A percentile compares a stretch with the other conserved stretches of the same genome.
These are phyloP conservation scores for Cryptosporidium andersoni DNA, from an alignment of 169 alveolate genomes.

Conservation along the genomic window DNA sequence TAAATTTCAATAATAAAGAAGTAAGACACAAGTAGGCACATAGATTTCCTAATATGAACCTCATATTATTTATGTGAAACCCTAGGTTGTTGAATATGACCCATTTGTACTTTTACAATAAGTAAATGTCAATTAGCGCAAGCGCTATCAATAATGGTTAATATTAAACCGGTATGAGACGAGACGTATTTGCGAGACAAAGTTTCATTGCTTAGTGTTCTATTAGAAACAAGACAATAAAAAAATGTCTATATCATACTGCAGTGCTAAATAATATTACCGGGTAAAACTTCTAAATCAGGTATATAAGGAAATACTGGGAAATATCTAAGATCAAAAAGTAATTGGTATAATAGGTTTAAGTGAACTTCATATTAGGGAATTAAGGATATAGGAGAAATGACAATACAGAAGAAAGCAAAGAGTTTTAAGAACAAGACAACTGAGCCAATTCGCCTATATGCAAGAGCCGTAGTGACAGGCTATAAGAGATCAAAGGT, in stretches of 20 bases:
- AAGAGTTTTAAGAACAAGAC: constrained; percentile 71
- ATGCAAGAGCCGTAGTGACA: constrained; percentile 88
- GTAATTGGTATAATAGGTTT: background rate
- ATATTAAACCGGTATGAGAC: too few species aligned
- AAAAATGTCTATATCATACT: background rate
- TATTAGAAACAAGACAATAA: background rate
- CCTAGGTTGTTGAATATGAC: background rate
- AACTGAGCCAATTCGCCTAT: constrained; percentile 88
- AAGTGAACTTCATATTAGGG: background rate
- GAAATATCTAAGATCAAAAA: too few species aligned
- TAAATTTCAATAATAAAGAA: background rate
- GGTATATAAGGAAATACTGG: too few species aligned
- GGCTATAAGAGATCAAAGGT: constrained; percentile 94
- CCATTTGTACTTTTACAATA: constrained; percentile 4
- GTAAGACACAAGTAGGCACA: background rate
- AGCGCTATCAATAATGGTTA: background rate
- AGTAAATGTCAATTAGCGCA: background rate
- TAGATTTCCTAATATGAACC: background rate
- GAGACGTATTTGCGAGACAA: too few species aligned
- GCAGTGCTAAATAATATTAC: background rate
- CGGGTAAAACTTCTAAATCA: too few species aligned
- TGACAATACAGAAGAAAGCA: constrained; percentile 29
- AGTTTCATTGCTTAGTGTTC: background rate
- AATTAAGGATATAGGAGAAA: background rate
- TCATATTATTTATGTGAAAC: background rate